Percentiles rank a stretch among this genome's conserved stretches.
Evolutionary conservation across 116 monocot species (phyloP).

Genomic region (Trichopus zeylanicus): DNA sequence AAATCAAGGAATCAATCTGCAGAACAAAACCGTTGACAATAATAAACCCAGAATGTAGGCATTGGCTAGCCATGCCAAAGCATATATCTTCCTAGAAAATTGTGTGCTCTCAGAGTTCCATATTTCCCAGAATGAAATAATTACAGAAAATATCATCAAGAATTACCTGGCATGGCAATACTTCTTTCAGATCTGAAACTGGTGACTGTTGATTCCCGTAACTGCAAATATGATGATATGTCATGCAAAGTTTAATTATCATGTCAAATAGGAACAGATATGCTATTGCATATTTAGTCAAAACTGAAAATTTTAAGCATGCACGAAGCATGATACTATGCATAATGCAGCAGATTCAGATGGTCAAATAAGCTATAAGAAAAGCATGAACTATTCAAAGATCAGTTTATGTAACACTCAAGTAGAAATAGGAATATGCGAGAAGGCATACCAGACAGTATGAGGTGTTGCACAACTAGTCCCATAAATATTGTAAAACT

Average conservation of each 20-base stretch:
- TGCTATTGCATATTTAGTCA: background rate
- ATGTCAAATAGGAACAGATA: background rate
- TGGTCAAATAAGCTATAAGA: background rate
- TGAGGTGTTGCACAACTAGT: conserved; percentile 55
- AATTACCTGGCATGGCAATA: conserved; percentile 34
- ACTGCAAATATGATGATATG: conserved; percentile 33
- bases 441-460: conserved; percentile 69
- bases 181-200: conserved; percentile 46
- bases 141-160: background rate
- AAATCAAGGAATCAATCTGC: background rate
- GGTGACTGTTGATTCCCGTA: conserved; percentile 77
- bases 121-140: too few relatives aligned
- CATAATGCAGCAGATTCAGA: too few relatives aligned
- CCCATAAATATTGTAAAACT: conserved; percentile 93
- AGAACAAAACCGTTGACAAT: background rate
- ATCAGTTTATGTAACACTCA: background rate
- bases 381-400: background rate
- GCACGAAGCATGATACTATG: too few relatives aligned
- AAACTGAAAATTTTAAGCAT: background rate
- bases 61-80: too few relatives aligned
- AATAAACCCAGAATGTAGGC: too few relatives aligned
- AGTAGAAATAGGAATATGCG: background rate
- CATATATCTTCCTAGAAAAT: too few relatives aligned
- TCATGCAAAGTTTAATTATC: background rate
- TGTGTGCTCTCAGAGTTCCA: too few relatives aligned